phyloP scores from a whole-genome alignment of 2,329 filamentous ascomycete species.

The Domatiomyces globalis region DNA sequence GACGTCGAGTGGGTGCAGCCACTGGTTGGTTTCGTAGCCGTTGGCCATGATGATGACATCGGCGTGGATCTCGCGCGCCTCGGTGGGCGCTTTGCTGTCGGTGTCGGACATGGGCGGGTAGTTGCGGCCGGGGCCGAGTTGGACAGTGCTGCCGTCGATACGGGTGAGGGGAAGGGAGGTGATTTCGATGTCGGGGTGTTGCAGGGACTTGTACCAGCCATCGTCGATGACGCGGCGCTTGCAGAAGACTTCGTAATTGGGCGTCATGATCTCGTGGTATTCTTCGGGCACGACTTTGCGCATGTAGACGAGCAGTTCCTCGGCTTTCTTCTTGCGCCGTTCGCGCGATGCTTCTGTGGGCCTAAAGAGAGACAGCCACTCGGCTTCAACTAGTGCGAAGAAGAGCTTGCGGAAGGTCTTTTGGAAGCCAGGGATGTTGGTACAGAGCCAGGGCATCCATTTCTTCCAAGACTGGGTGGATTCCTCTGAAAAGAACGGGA shows the following conservation, averaged over 20 bases:
- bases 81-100: slow-evolving; percentile 19
- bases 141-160: slow-evolving; percentile 36
- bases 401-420: slow-evolving; percentile 31
- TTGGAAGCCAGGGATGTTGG: slow-evolving; percentile 37
- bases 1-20: slow-evolving; percentile 41
- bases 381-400: slow-evolving; percentile 30
- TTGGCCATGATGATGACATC: slow-evolving; percentile 50
- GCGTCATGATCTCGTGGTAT: slow-evolving; percentile 48
- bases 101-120: slow-evolving; percentile 27
- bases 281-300: slow-evolving; percentile 39
- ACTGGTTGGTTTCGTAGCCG: slow-evolving; percentile 44
- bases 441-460: slow-evolving; percentile 34
- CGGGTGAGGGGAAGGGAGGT: slow-evolving; percentile 37
- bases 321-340: slow-evolving; percentile 28
- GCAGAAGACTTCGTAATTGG: slow-evolving; percentile 49
- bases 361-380: slow-evolving; percentile 27
- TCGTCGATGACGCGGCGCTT: slow-evolving; percentile 50
- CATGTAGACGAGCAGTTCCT: slow-evolving; percentile 34
- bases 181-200: slow-evolving; percentile 40
- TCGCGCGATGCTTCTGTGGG: slow-evolving; percentile 33
- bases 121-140: slow-evolving; percentile 35
- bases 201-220: slow-evolving; percentile 40
- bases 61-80: slow-evolving; percentile 35
- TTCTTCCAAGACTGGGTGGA: slow-evolving; percentile 32
- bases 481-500: slow-evolving; percentile 26